Percentiles rank a stretch among this genome's conserved stretches.
phyloP scores from a whole-genome alignment of 305 asterid genomes.

The Fraxinus floribunda region DNA sequence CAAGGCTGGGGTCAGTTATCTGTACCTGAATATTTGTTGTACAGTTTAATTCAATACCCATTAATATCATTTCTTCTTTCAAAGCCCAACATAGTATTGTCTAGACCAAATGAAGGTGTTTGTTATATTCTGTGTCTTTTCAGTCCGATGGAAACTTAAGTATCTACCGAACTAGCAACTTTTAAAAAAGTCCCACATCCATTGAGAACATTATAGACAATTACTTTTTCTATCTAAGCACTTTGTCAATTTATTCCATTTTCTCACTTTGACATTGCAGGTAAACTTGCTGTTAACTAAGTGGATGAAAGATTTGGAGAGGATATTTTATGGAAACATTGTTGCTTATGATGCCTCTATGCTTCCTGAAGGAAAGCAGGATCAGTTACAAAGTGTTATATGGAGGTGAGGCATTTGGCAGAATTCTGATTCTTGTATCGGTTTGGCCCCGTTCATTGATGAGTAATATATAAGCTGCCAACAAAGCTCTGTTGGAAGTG shows the following conservation, averaged over 20 bases:
- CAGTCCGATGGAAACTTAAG: not conserved
- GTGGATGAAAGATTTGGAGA: constrained; percentile 93
- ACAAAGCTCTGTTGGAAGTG: constrained; percentile 4
- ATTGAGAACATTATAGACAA: not conserved
- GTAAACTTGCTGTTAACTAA: constrained; percentile 65
- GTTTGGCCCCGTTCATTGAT: constrained; percentile 22
- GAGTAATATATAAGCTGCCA: constrained; percentile 8
- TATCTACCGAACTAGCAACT: not conserved
- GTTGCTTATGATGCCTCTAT: constrained; percentile 78
- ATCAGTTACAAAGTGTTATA: constrained; percentile 60
- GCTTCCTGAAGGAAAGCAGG: constrained; percentile 57
- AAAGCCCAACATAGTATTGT: not conserved
- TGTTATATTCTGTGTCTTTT: not conserved
- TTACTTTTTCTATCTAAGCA: not conserved
- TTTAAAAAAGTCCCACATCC: not conserved
- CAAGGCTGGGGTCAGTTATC: constrained; percentile 86
- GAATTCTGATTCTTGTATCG: constrained; percentile 13
- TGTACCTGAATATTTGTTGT: constrained; percentile 14
- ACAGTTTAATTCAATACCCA: not conserved
- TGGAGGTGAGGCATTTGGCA: constrained; percentile 57
- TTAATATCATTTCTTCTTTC: not conserved
- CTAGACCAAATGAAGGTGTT: not conserved
- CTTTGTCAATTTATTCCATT: constrained; percentile 7
- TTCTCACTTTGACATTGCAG: constrained; percentile 37
- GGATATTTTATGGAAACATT: constrained; percentile 77